A percentile compares a stretch with the other conserved stretches of the same genome.
Conservation (phyloP, 192 early-diverging fungal genomes). For the Gonapodya prolifera region DNA sequence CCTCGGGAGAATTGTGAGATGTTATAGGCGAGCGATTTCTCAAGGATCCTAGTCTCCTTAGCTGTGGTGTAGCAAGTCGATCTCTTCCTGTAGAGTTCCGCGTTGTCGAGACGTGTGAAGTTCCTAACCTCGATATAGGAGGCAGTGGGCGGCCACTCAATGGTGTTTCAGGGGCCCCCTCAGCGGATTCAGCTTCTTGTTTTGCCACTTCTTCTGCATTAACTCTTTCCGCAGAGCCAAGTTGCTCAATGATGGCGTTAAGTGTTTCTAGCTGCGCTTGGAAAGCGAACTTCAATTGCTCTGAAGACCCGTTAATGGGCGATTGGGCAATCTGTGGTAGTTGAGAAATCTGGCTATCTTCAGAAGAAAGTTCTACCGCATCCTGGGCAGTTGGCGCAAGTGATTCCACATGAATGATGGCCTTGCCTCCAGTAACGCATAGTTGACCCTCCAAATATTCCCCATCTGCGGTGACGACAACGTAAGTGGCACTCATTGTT, state of each 20-base stretch:
- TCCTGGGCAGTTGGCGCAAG: neutral
- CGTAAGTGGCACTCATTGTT: slow-evolving; percentile 25
- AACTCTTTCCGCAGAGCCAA: slow-evolving; percentile 2
- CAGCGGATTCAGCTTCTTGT: neutral
- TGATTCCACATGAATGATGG: slow-evolving; percentile 37
- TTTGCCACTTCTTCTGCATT: slow-evolving; percentile 3
- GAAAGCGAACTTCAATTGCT: slow-evolving; percentile 1
- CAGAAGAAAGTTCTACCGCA: neutral
- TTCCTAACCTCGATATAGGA: neutral
- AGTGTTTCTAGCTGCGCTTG: slow-evolving; percentile 1
- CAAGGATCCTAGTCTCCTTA: neutral
- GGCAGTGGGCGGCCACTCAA: neutral
- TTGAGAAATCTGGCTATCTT: neutral
- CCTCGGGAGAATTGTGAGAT: neutral
- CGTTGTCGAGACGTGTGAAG: neutral
- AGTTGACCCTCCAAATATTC: slow-evolving; percentile 33
- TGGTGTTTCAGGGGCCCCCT: neutral
- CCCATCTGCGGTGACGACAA: slow-evolving; percentile 33
- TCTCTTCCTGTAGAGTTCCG: neutral
- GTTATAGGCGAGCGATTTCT: neutral
- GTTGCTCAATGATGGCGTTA: neutral
- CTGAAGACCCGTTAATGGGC: neutral
- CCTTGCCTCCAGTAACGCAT: slow-evolving; percentile 35
- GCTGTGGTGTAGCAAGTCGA: neutral
- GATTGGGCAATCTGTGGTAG: slow-evolving; percentile 3